phyloP scores from a whole-genome alignment of 164 flowering plant genomes.

The Stephania yunnanensis region DNA sequence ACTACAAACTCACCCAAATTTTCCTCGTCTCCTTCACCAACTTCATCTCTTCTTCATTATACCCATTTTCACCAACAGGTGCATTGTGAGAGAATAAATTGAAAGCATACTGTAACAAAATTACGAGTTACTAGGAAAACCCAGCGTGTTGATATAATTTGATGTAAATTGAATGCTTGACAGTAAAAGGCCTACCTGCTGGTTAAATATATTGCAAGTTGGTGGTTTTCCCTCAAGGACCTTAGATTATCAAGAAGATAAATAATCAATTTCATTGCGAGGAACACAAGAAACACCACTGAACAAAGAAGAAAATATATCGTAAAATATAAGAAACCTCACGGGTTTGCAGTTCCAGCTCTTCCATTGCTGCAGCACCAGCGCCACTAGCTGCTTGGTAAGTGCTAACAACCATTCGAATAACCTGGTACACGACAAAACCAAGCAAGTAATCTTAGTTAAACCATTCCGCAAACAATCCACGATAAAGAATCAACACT shows the following conservation, averaged over 20 bases:
- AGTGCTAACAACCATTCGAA: conserved; percentile 97
- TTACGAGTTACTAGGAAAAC: not conserved
- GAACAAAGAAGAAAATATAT: not conserved
- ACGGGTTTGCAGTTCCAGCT: conserved; percentile 89
- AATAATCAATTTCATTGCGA: not conserved
- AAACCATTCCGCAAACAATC: not conserved
- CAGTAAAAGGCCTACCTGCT: conserved; percentile 50
- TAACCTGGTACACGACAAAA: conserved; percentile 42
- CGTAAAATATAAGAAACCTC: conserved; percentile 49
- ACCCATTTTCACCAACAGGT: conserved; percentile 78
- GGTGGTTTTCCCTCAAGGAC: conserved; percentile 87
- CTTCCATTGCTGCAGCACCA: conserved; percentile 99
- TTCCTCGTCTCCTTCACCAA: conserved; percentile 92
- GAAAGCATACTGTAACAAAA: conserved; percentile 83
- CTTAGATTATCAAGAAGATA: conserved; percentile 25
- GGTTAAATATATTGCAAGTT: conserved; percentile 85
- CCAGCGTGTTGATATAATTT: not conserved
- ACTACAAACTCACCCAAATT: conserved; percentile 71
- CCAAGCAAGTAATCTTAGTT: not conserved
- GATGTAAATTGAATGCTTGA: not conserved
- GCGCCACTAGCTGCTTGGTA: conserved; percentile 99
- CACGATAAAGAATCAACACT: not conserved
- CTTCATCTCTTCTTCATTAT: conserved; percentile 99
- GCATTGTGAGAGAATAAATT: conserved; percentile 97
- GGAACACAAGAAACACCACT: not conserved